Evolutionary conservation across 1,284 basidiomycete genomes (phyloP).

Genomic region (Schizophyllum amplum): DNA sequence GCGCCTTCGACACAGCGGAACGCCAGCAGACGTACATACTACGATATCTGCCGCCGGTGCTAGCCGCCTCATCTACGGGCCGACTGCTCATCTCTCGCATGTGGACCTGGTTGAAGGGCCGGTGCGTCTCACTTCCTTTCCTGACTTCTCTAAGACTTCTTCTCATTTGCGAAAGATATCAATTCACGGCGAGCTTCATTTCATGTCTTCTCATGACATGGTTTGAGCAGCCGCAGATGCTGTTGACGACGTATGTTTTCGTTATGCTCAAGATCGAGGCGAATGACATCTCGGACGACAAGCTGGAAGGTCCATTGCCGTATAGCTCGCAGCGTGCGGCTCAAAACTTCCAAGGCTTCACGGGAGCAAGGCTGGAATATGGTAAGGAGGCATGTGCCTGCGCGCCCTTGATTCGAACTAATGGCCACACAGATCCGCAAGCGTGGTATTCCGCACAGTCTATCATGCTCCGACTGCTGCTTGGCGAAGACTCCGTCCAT

Average conservation of each 20-base stretch:
- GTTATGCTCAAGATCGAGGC: too few relatives aligned
- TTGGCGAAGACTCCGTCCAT: too few relatives aligned
- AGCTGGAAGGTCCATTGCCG: too few relatives aligned
- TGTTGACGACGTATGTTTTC: neutral
- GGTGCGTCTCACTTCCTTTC: conserved; percentile 17
- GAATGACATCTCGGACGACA: too few relatives aligned
- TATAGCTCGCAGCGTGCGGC: too few relatives aligned
- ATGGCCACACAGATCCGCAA: too few relatives aligned
- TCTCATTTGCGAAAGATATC: conserved; percentile 20
- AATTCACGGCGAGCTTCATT: conserved; percentile 33
- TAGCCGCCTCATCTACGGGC: conserved; percentile 21
- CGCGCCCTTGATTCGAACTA: too few relatives aligned
- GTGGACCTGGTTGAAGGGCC: conserved; percentile 33
- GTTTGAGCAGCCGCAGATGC: conserved; percentile 15
- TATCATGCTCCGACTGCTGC: too few relatives aligned
- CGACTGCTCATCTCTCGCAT: conserved; percentile 24
- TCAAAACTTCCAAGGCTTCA: too few relatives aligned
- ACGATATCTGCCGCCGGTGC: conserved; percentile 24
- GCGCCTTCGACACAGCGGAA: conserved; percentile 26
- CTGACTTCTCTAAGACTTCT: neutral
- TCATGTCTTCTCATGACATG: conserved; percentile 26
- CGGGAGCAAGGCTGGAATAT: too few relatives aligned
- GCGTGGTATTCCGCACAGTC: too few relatives aligned
- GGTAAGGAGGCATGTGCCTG: too few relatives aligned
- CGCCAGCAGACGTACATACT: conserved; percentile 24